Percentiles rank a stretch among this genome's conserved stretches.
Evolutionary conservation across 1,284 basidiomycete species (phyloP).

Genomic region (Trichosporon inkin): DNA sequence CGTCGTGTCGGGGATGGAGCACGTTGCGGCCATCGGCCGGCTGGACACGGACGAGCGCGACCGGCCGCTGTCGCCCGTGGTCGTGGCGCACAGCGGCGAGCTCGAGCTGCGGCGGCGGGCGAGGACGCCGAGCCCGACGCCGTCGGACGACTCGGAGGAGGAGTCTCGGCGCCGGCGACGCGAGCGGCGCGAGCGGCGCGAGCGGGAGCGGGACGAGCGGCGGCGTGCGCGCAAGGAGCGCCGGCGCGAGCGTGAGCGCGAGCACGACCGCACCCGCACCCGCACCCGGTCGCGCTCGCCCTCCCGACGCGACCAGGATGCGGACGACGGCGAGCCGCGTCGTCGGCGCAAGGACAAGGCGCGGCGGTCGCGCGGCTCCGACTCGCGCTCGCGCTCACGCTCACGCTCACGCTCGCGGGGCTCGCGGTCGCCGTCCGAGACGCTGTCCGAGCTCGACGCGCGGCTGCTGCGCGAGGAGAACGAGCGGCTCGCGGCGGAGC

Average conservation of each 20-base stretch:
- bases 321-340: slow-evolving; percentile 4
- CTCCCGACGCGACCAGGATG: not conserved
- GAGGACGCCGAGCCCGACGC: slow-evolving; percentile 12
- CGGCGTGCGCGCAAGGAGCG: slow-evolving; percentile 20
- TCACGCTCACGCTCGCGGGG: slow-evolving; percentile 10
- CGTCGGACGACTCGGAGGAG: slow-evolving; percentile 11
- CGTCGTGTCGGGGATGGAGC: slow-evolving; percentile 52
- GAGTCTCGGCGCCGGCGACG: slow-evolving; percentile 21
- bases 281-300: not conserved
- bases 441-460: slow-evolving; percentile 48
- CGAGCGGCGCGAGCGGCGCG: slow-evolving; percentile 22
- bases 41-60: slow-evolving; percentile 51
- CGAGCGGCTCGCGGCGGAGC: slow-evolving; percentile 39
- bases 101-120: slow-evolving; percentile 62
- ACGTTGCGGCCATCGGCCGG: slow-evolving; percentile 52
- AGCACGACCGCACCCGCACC: too few relatives aligned
- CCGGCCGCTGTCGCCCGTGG: slow-evolving; percentile 64
- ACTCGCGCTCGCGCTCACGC: too few relatives aligned
- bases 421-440: slow-evolving; percentile 29
- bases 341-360: slow-evolving; percentile 10
- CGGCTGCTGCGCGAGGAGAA: slow-evolving; percentile 50
- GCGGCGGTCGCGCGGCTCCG: slow-evolving; percentile 14
- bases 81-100: slow-evolving; percentile 78
- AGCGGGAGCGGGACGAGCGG: slow-evolving; percentile 17
- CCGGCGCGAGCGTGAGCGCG: slow-evolving; percentile 24